phyloP scores from a whole-genome alignment of 208 protist species.

The Trypanosoma boissoni region DNA sequence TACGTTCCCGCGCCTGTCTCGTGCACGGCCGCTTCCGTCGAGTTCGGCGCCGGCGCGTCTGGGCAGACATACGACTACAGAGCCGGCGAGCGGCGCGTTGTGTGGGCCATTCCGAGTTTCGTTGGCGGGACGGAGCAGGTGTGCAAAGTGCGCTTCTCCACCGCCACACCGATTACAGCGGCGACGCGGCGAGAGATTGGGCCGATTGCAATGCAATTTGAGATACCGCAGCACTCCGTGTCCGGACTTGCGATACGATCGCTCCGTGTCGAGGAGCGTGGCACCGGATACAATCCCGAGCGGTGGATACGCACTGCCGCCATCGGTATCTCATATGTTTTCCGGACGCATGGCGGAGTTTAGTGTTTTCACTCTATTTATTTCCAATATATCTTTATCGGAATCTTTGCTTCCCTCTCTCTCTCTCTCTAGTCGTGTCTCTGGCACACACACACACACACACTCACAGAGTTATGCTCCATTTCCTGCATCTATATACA shows the following conservation, averaged over 20 bases:
- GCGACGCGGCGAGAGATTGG: slow-evolving; percentile 56
- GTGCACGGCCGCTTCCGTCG: slow-evolving; percentile 35
- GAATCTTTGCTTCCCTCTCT: not conserved
- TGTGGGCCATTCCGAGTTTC: slow-evolving; percentile 87
- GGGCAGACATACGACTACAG: slow-evolving; percentile 67
- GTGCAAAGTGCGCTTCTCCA: slow-evolving; percentile 51
- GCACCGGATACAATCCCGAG: slow-evolving; percentile 57
- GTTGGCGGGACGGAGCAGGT: slow-evolving; percentile 58
- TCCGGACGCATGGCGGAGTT: slow-evolving; percentile 32
- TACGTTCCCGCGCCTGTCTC: slow-evolving; percentile 45
- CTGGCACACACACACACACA: too few species aligned
- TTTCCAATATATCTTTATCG: slow-evolving; percentile 3
- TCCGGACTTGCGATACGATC: slow-evolving; percentile 45
- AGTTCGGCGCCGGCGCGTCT: slow-evolving; percentile 29
- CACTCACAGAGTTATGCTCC: not conserved
- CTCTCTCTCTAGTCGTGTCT: too few species aligned
- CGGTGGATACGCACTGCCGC: slow-evolving; percentile 92
- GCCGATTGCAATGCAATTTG: slow-evolving; percentile 87
- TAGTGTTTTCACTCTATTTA: slow-evolving; percentile 9
- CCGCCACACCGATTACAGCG: slow-evolving; percentile 32
- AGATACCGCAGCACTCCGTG: slow-evolving; percentile 84
- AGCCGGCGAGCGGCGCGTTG: slow-evolving; percentile 41
- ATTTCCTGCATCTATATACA: not conserved
- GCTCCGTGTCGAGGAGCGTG: slow-evolving; percentile 76
- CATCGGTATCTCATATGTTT: slow-evolving; percentile 82